A percentile compares a stretch with the other conserved stretches of the same genome.
These are phyloP conservation scores for Russula emetica DNA, from an alignment of 768 basidiomycete genomes.

Conservation along the genomic window DNA sequence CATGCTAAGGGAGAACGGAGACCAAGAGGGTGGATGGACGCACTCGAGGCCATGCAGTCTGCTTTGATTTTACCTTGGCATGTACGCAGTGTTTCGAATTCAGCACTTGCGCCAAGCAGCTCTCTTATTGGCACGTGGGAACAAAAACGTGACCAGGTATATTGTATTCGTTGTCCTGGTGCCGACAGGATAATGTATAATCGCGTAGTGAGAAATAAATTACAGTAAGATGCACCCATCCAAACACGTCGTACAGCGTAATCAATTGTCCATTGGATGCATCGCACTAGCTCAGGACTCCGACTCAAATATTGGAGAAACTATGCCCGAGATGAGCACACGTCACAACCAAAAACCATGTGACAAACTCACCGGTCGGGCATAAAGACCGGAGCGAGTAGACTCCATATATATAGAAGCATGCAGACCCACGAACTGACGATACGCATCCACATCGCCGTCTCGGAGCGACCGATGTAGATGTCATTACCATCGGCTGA, in stretches of 20 bases:
- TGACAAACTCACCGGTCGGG: slow-evolving; percentile 69
- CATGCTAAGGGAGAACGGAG: slow-evolving; percentile 4
- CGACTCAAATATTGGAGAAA: slow-evolving; percentile 10
- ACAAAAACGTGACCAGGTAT: neutral
- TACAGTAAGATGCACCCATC: slow-evolving; percentile 7
- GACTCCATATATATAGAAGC: slow-evolving; percentile 78
- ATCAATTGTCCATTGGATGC: neutral
- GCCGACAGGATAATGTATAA: slow-evolving; percentile 2
- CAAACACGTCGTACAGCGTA: slow-evolving; percentile 7
- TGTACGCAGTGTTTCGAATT: neutral
- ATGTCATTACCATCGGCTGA: slow-evolving; percentile 62
- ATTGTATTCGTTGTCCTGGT: neutral
- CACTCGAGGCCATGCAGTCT: slow-evolving; percentile 34
- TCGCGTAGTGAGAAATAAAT: neutral
- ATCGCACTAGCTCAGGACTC: neutral
- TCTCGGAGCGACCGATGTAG: slow-evolving; percentile 91
- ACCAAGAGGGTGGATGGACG: slow-evolving; percentile 14
- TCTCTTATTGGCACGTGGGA: neutral
- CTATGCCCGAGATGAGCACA: slow-evolving; percentile 9
- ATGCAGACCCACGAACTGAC: slow-evolving; percentile 96
- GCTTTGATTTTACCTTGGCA: neutral
- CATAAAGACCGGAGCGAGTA: slow-evolving; percentile 84
- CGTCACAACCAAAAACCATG: neutral
- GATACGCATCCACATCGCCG: slow-evolving; percentile 99
- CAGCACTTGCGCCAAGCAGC: too few relatives aligned